phyloP scores from a whole-genome alignment of 129 eudicot species.

The Solidago caesia region DNA sequence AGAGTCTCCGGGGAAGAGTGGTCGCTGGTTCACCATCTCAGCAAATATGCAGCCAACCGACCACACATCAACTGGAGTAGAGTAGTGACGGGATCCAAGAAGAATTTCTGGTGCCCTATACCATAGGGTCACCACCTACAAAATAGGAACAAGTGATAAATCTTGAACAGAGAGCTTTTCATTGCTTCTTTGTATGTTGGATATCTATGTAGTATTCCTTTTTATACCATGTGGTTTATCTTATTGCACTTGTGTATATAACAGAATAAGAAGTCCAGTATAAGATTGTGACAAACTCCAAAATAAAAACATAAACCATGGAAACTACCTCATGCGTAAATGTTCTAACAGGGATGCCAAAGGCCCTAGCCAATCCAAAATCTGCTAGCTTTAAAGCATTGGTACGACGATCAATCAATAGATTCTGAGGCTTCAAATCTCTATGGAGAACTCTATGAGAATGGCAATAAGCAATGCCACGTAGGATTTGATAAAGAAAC shows the following conservation, averaged over 20 bases:
- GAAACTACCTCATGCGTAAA: constrained; percentile 79
- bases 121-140: constrained; percentile 96
- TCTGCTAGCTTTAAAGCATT: constrained; percentile 94
- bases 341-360: constrained; percentile 93
- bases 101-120: constrained; percentile 98
- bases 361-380: constrained; percentile 97
- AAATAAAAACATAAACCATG: not conserved
- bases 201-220: not conserved
- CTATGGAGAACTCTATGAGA: constrained; percentile 95
- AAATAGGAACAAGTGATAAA: constrained; percentile 9
- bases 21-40: constrained; percentile 88
- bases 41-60: constrained; percentile 99
- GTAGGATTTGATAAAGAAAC: constrained; percentile 88
- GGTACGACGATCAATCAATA: constrained; percentile 89
- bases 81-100: constrained; percentile 90
- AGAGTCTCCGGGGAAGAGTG: constrained; percentile 96
- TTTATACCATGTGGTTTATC: not conserved
- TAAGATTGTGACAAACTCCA: not conserved
- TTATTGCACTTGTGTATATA: not conserved
- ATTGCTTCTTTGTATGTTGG: not conserved
- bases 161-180: not conserved
- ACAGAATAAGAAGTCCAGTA: not conserved
- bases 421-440: constrained; percentile 93
- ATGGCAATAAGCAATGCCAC: constrained; percentile 96
- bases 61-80: constrained; percentile 98